These are phyloP conservation scores for Striga hermonthica DNA, from an alignment of 305 asterid species.

Conservation along the genomic window DNA sequence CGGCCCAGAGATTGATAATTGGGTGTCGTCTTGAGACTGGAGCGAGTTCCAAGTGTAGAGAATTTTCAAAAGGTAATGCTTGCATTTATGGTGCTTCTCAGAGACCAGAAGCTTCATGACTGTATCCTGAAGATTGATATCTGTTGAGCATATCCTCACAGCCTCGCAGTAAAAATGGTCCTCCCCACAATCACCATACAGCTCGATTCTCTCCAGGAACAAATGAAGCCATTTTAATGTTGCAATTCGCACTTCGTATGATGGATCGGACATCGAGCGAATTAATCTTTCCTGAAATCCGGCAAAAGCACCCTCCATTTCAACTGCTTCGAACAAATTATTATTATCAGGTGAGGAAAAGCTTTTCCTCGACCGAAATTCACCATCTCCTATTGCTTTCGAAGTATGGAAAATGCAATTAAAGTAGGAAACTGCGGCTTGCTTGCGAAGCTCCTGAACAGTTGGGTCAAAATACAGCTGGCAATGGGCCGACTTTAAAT, in stretches of 20 bases:
- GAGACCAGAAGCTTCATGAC: slow-evolving; percentile 54
- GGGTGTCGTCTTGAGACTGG: slow-evolving; percentile 39
- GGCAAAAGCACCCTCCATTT: slow-evolving; percentile 40
- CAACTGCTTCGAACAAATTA: slow-evolving; percentile 38
- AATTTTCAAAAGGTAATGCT: slow-evolving; percentile 65
- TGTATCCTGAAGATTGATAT: slow-evolving; percentile 55
- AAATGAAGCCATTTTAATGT: slow-evolving; percentile 81
- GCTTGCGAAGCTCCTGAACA: slow-evolving; percentile 73
- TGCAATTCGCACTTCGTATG: slow-evolving; percentile 86
- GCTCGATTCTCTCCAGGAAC: slow-evolving; percentile 50
- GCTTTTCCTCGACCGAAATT: slow-evolving; percentile 36
- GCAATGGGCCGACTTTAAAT: slow-evolving; percentile 48
- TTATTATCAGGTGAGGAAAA: slow-evolving; percentile 40
- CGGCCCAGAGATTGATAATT: slow-evolving; percentile 33
- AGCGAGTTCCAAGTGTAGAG: slow-evolving; percentile 73
- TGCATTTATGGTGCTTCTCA: slow-evolving; percentile 83
- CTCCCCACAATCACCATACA: slow-evolving; percentile 31
- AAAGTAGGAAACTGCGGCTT: slow-evolving; percentile 83
- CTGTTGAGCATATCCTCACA: slow-evolving; percentile 43
- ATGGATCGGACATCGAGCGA: slow-evolving; percentile 60
- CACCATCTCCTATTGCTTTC: slow-evolving; percentile 53
- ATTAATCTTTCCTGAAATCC: slow-evolving; percentile 62
- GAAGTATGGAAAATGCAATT: slow-evolving; percentile 68
- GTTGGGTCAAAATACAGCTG: slow-evolving; percentile 70
- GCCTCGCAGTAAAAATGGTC: slow-evolving; percentile 41